A percentile compares a stretch with the other conserved stretches of the same genome.
Conservation (phyloP, 371 early-diverging fungal genomes). For the Blakeslea trispora region DNA sequence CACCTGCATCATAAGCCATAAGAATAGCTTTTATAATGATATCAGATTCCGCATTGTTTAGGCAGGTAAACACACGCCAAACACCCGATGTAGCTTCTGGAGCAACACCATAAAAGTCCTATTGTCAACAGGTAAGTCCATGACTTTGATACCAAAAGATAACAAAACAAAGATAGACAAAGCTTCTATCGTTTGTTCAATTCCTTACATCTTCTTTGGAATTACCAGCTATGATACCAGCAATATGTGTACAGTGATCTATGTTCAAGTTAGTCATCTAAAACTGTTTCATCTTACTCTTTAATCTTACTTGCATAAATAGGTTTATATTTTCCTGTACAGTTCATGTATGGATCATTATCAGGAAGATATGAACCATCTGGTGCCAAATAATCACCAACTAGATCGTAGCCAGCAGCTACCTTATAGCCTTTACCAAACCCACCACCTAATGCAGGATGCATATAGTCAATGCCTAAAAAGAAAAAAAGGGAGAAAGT, state of each 20-base stretch:
- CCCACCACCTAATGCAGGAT: slow-evolving; percentile 71
- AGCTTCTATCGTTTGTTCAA: neutral
- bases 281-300: no score
- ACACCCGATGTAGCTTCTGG: slow-evolving; percentile 47
- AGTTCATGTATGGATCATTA: slow-evolving; percentile 31
- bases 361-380: slow-evolving; percentile 8
- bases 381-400: slow-evolving; percentile 36
- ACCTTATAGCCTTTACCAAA: slow-evolving; percentile 66
- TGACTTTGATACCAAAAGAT: slow-evolving; percentile 6
- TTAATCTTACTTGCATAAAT: slow-evolving; percentile 14
- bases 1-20: slow-evolving; percentile 50
- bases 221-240: slow-evolving; percentile 63
- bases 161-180: neutral
- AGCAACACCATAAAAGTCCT: slow-evolving; percentile 55
- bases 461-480: slow-evolving; percentile 63
- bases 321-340: slow-evolving; percentile 10
- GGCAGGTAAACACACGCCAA: slow-evolving; percentile 62
- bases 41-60: slow-evolving; percentile 49
- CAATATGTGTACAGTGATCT: slow-evolving; percentile 36
- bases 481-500: neutral
- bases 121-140: neutral
- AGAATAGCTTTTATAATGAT: slow-evolving; percentile 61
- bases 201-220: slow-evolving; percentile 9
- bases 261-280: neutral
- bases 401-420: slow-evolving; percentile 64